Evolutionary conservation across 2,329 filamentous ascomycete species (phyloP).

Genomic region (Phaeosphaeriaceae sp.): DNA sequence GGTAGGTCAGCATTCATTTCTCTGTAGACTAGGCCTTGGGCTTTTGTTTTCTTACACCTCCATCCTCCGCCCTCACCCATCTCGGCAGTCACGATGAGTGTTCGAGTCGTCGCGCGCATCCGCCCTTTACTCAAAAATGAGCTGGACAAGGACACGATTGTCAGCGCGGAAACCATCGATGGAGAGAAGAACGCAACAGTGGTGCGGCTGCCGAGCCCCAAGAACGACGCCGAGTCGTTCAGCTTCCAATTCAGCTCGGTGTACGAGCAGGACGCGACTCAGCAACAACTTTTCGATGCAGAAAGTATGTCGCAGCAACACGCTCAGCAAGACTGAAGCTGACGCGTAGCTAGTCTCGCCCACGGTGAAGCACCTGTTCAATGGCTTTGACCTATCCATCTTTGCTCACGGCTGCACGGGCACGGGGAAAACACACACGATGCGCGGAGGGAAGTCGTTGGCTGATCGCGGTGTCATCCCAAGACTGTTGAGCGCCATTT

Average conservation of each 20-base stretch:
- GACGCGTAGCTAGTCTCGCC: slow-evolving; percentile 71
- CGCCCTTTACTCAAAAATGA: slow-evolving; percentile 87
- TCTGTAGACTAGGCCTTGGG: slow-evolving; percentile 25
- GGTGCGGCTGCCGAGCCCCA: slow-evolving; percentile 90
- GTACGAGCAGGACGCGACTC: slow-evolving; percentile 79
- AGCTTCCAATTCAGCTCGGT: slow-evolving; percentile 95
- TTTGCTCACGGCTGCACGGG: slow-evolving; percentile 95
- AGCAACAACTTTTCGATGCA: slow-evolving; percentile 86
- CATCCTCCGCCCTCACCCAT: slow-evolving; percentile 13
- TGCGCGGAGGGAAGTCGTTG: slow-evolving; percentile 87
- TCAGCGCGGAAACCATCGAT: slow-evolving; percentile 63
- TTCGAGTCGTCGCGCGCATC: slow-evolving; percentile 89
- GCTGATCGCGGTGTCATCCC: slow-evolving; percentile 89
- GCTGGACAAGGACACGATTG: slow-evolving; percentile 85
- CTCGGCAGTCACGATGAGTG: slow-evolving; percentile 56
- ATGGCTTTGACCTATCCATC: slow-evolving; percentile 74
- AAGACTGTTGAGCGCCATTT: slow-evolving; percentile 82
- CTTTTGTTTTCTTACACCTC: slow-evolving; percentile 25
- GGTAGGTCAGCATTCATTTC: slow-evolving; percentile 42
- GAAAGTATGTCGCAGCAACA: slow-evolving; percentile 68
- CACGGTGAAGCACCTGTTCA: slow-evolving; percentile 89
- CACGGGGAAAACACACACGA: slow-evolving; percentile 94
- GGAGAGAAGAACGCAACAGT: slow-evolving; percentile 60
- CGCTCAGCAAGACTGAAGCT: slow-evolving; percentile 17
- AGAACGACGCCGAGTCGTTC: slow-evolving; percentile 89